Percentiles rank a stretch among this genome's conserved stretches.
These are phyloP conservation scores for Nannochloropsis gaditana DNA, from an alignment of 108 stramenopile species.

Conservation along the genomic window DNA sequence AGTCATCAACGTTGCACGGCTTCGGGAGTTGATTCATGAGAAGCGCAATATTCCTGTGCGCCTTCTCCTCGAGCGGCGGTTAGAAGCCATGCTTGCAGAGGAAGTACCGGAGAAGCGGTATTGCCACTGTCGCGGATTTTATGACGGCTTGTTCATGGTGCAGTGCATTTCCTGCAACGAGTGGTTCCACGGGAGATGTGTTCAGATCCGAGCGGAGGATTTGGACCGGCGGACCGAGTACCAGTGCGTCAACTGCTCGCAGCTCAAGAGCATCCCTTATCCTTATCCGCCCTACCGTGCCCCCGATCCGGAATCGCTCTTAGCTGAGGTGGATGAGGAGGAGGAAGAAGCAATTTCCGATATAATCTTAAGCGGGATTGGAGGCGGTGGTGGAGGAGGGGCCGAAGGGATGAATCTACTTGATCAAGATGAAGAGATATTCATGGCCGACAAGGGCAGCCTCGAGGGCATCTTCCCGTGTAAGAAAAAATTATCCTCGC, in stretches of 20 bases:
- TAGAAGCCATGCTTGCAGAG: slow-evolving; percentile 41
- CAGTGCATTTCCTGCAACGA: slow-evolving; percentile 69
- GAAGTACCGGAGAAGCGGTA: slow-evolving; percentile 58
- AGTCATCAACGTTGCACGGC: slow-evolving; percentile 32
- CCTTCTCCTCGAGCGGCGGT: slow-evolving; percentile 33
- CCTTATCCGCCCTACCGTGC: slow-evolving; percentile 14
- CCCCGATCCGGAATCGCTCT: not conserved
- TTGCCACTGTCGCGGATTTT: slow-evolving; percentile 76
- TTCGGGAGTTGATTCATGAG: slow-evolving; percentile 32
- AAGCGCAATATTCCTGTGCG: slow-evolving; percentile 40
- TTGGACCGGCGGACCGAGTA: not conserved
- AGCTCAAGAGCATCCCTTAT: not conserved
- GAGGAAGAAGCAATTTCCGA: not conserved
- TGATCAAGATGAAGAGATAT: not conserved
- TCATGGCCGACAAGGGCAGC: not conserved
- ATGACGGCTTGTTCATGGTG: slow-evolving; percentile 77
- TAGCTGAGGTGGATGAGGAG: slow-evolving; percentile 14
- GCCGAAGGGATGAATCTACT: not conserved
- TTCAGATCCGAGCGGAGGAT: slow-evolving; percentile 42
- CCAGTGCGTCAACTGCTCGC: not conserved
- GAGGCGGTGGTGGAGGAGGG: not conserved
- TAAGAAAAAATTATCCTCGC: slow-evolving; percentile 2
- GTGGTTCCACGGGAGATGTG: slow-evolving; percentile 78
- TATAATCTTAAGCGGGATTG: not conserved
- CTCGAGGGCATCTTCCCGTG: slow-evolving; percentile 5